phyloP scores from a whole-genome alignment of 768 basidiomycete species.

The Russula dissimulans region DNA sequence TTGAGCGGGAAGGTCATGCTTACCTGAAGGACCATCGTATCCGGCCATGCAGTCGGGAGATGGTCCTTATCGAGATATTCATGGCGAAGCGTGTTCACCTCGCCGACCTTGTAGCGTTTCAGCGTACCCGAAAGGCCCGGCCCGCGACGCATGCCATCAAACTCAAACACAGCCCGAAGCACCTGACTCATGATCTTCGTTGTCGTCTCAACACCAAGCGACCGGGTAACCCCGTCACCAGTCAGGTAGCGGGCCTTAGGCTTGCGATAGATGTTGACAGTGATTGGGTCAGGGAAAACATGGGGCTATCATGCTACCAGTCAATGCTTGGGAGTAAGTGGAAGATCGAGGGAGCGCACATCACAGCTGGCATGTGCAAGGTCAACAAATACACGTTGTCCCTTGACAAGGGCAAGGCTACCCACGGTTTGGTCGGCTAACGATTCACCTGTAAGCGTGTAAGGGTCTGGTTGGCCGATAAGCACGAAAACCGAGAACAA shows the following conservation, averaged over 20 bases:
- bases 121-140: conserved; percentile 61
- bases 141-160: conserved; percentile 51
- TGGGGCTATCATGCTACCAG: conserved; percentile 30
- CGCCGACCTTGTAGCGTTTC: conserved; percentile 42
- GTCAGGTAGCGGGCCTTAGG: conserved; percentile 39
- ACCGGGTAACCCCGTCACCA: conserved; percentile 39
- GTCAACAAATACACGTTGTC: conserved; percentile 54
- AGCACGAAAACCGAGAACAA: conserved; percentile 4
- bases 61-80: conserved; percentile 48
- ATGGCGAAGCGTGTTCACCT: conserved; percentile 38
- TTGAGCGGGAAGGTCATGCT: conserved; percentile 7
- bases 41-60: conserved; percentile 53
- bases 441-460: conserved; percentile 33
- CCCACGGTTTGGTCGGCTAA: conserved; percentile 38
- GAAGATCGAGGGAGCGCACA: conserved; percentile 28
- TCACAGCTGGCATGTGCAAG: conserved; percentile 46
- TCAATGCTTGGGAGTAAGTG: neutral
- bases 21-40: conserved; percentile 52
- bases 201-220: conserved; percentile 44
- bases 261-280: conserved; percentile 37
- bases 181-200: conserved; percentile 54
- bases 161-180: conserved; percentile 53
- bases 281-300: conserved; percentile 41
- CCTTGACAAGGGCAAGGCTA: conserved; percentile 35
- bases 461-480: neutral